Conservation (phyloP, 306 rosid genomes). For the Hippophae gyantsensis region DNA sequence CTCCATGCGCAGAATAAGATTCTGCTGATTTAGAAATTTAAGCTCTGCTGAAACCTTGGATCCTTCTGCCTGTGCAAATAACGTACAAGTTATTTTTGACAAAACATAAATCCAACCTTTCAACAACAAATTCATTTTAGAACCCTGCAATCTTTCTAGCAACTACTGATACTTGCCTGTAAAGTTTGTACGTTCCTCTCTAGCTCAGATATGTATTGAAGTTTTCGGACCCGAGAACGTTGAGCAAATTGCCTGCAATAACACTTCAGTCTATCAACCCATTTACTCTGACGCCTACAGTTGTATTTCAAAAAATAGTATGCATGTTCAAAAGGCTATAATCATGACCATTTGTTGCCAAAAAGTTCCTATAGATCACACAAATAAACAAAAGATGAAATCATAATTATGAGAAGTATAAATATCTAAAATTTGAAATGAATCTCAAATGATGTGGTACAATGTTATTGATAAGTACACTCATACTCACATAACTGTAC, state of each 20-base stretch:
- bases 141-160: slow-evolving; percentile 5
- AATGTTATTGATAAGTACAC: no score
- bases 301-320: slow-evolving; percentile 4
- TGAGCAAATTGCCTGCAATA: slow-evolving; percentile 94
- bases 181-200: slow-evolving; percentile 94
- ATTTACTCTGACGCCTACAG: neutral
- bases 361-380: neutral
- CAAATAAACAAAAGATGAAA: no score
- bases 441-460: no score
- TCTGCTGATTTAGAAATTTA: slow-evolving; percentile 92
- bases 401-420: no score
- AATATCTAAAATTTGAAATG: no score
- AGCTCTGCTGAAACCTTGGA: slow-evolving; percentile 89
- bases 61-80: slow-evolving; percentile 70
- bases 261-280: slow-evolving; percentile 17
- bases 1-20: slow-evolving; percentile 86
- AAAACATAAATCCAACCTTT: neutral
- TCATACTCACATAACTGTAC: no score
- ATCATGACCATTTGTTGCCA: neutral
- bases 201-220: slow-evolving; percentile 96
- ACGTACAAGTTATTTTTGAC: slow-evolving; percentile 7
- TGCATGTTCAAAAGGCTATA: neutral
- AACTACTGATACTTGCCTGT: slow-evolving; percentile 56
- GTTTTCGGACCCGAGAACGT: slow-evolving; percentile 94
- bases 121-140: neutral